phyloP scores from a whole-genome alignment of 1,284 basidiomycete species.

The Neolentinus lepideus region DNA sequence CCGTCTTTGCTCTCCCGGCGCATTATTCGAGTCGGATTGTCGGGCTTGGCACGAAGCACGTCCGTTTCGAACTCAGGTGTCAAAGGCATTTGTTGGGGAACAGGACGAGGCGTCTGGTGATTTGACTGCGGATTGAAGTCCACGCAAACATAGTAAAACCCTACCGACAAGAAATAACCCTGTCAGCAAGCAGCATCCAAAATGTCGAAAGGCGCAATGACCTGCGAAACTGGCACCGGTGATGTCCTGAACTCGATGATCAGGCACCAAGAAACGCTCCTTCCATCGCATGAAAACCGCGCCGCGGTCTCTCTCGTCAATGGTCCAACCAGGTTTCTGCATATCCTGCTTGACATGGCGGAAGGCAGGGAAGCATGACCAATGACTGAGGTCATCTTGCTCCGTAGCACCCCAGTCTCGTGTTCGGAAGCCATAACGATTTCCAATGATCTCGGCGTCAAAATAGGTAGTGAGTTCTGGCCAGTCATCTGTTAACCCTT shows the following conservation, averaged over 20 bases:
- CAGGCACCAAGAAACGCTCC: conserved; percentile 91
- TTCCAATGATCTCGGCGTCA: conserved; percentile 89
- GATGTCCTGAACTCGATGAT: conserved; percentile 90
- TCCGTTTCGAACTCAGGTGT: conserved; percentile 10
- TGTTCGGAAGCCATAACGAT: conserved; percentile 82
- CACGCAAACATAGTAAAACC: conserved; percentile 85
- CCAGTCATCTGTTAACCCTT: conserved; percentile 84
- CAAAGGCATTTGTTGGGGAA: conserved; percentile 4
- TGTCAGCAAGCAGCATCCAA: conserved; percentile 6
- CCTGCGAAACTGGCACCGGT: conserved; percentile 94
- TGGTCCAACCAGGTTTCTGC: conserved; percentile 64
- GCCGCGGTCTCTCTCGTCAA: conserved; percentile 66
- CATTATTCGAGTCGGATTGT: conserved; percentile 15
- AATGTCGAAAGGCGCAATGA: conserved; percentile 28
- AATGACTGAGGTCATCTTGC: conserved; percentile 85
- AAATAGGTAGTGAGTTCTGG: conserved; percentile 90
- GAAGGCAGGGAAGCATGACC: conserved; percentile 89
- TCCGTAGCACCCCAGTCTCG: conserved; percentile 83
- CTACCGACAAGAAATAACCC: conserved; percentile 25
- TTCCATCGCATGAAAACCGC: conserved; percentile 96
- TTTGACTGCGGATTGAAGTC: conserved; percentile 58
- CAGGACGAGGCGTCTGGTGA: conserved; percentile 24
- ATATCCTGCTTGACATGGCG: conserved; percentile 69
- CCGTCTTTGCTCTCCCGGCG: conserved; percentile 17
- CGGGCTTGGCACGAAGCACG: conserved; percentile 1